Percentiles rank a stretch among this genome's conserved stretches.
These are phyloP conservation scores for Aureobasidium musti DNA, from an alignment of 2,329 filamentous ascomycete species.

Conservation along the genomic window DNA sequence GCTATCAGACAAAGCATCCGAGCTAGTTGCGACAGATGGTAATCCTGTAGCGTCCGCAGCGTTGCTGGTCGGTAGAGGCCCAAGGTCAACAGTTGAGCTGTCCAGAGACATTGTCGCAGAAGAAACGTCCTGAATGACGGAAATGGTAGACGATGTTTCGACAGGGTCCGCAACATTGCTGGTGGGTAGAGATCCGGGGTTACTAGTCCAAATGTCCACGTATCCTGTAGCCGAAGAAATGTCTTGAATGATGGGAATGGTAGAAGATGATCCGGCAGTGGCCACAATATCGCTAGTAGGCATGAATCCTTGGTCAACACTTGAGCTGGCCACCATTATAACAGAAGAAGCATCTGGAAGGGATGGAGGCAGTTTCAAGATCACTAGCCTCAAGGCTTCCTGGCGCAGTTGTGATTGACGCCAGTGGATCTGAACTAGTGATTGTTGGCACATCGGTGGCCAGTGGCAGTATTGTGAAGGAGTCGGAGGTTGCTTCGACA, in stretches of 20 bases:
- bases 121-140: too few relatives aligned
- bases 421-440: background rate
- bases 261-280: too few relatives aligned
- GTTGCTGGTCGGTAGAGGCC: background rate
- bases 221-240: background rate
- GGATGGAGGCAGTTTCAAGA: background rate
- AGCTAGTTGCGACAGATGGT: background rate
- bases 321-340: background rate
- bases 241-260: background rate
- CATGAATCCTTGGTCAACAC: background rate
- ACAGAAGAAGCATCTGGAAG: too few relatives aligned
- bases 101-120: background rate
- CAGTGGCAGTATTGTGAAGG: background rate
- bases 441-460: background rate
- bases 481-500: background rate
- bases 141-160: too few relatives aligned
- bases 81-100: background rate
- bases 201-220: background rate
- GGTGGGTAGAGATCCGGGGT: background rate
- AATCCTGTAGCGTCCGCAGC: background rate
- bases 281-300: background rate
- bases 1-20: background rate
- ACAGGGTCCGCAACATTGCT: background rate
- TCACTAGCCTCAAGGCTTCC: too few relatives aligned
- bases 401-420: background rate